A percentile compares a stretch with the other conserved stretches of the same genome.
phyloP scores from a whole-genome alignment of 129 eudicot genomes.

The Chrysanthemum makinoi region DNA sequence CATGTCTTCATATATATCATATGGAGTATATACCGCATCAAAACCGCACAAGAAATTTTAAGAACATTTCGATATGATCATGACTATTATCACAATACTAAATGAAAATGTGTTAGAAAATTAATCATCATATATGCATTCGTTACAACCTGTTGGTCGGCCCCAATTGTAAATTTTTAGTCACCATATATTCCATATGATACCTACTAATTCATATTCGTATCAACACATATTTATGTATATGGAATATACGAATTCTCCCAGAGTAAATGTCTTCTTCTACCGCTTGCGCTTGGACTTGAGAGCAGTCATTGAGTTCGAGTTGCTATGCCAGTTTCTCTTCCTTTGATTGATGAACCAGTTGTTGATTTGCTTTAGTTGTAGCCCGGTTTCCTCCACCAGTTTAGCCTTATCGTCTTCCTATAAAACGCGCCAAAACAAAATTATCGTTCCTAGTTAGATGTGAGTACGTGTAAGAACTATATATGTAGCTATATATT shows the following conservation, averaged over 20 bases:
- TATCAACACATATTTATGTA: conserved; percentile 20
- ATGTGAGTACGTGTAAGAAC: not conserved
- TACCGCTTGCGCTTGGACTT: conserved; percentile 91
- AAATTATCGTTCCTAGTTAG: not conserved
- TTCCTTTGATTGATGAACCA: conserved; percentile 98
- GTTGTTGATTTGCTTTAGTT: conserved; percentile 93
- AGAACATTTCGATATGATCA: not conserved
- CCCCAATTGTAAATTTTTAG: conserved; percentile 12
- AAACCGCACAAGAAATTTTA: not conserved
- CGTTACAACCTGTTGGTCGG: conserved; percentile 21
- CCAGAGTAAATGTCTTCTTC: not conserved
- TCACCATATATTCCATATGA: conserved; percentile 23
- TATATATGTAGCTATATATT: not conserved
- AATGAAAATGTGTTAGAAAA: conserved; percentile 31
- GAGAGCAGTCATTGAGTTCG: conserved; percentile 62
- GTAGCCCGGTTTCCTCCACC: conserved; percentile 91
- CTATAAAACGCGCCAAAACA: conserved; percentile 29
- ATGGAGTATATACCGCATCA: not conserved
- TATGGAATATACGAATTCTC: conserved; percentile 13
- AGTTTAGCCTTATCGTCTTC: conserved; percentile 98
- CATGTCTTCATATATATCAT: too few relatives aligned
- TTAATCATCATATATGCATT: conserved; percentile 36
- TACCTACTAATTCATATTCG: conserved; percentile 26
- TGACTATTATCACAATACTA: conserved; percentile 1
- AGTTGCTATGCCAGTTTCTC: conserved; percentile 94